A percentile compares a stretch with the other conserved stretches of the same genome.
Evolutionary conservation across 495 filamentous ascomycete genomes (phyloP).

Genomic region (Tuber calosporum): DNA sequence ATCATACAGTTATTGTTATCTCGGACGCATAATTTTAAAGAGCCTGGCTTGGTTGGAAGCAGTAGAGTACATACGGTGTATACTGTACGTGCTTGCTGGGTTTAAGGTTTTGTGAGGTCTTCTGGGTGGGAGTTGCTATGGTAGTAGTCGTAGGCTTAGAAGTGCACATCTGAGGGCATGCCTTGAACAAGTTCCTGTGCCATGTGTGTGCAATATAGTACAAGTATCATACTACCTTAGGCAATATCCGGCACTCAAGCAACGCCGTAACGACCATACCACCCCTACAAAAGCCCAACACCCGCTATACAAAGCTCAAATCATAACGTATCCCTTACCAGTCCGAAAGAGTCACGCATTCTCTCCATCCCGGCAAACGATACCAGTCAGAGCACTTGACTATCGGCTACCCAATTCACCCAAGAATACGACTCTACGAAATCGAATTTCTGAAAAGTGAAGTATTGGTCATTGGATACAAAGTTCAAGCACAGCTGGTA

Average conservation of each 20-base stretch:
- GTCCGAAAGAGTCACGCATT: background rate
- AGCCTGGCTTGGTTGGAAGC: background rate
- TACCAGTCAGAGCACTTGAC: background rate
- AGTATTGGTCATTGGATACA: conserved; percentile 1
- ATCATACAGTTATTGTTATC: conserved; percentile 7
- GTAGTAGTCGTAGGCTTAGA: conserved; percentile 6
- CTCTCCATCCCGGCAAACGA: background rate
- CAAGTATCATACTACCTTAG: too few relatives aligned
- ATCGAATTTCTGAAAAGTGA: background rate
- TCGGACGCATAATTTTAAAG: background rate
- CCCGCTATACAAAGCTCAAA: background rate
- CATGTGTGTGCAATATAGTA: too few relatives aligned
- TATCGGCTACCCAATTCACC: background rate
- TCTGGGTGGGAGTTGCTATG: conserved; percentile 1
- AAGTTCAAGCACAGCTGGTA: background rate
- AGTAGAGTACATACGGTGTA: too few relatives aligned
- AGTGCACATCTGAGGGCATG: background rate
- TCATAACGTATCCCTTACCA: background rate
- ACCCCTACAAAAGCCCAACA: too few relatives aligned
- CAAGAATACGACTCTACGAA: background rate
- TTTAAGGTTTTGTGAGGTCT: background rate
- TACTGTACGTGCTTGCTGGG: too few relatives aligned
- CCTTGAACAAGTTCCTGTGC: too few relatives aligned
- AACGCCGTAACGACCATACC: too few relatives aligned
- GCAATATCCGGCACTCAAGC: too few relatives aligned